phyloP scores from a whole-genome alignment of 768 basidiomycete species.

The Termitomyces heimii region DNA sequence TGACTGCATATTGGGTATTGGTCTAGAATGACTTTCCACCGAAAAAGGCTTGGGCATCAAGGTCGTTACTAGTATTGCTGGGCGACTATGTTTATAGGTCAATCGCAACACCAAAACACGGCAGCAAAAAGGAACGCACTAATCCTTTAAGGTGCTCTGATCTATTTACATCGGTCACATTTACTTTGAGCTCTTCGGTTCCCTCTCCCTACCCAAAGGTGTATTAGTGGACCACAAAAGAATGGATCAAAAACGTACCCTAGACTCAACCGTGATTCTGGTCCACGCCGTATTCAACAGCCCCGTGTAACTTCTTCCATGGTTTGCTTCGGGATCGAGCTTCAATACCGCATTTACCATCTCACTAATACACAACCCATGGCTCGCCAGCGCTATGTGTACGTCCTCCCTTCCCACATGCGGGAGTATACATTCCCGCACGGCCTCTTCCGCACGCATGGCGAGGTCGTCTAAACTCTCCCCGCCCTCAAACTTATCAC shows the following conservation, averaged over 20 bases:
- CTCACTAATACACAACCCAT: conserved; percentile 67
- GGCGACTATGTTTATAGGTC: not conserved
- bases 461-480: conserved; percentile 65
- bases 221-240: not conserved
- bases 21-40: conserved; percentile 1
- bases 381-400: conserved; percentile 68
- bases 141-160: conserved; percentile 25
- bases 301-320: conserved; percentile 34
- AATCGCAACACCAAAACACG: not conserved
- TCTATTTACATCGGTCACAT: conserved; percentile 30
- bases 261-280: conserved; percentile 38
- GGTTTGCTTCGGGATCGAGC: conserved; percentile 39
- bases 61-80: not conserved
- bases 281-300: conserved; percentile 75
- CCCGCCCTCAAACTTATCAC: conserved; percentile 57
- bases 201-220: conserved; percentile 16
- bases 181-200: conserved; percentile 25
- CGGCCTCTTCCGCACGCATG: conserved; percentile 41
- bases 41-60: conserved; percentile 8
- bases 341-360: conserved; percentile 49
- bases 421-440: conserved; percentile 51
- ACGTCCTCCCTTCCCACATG: conserved; percentile 41
- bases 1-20: no score
- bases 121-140: conserved; percentile 9
- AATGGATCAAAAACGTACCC: conserved; percentile 25